Evolutionary conservation across 306 rosid genomes (phyloP), one percentile per base, ranked within the genome.

Genomic region (Lablab purpureus): DNA sequence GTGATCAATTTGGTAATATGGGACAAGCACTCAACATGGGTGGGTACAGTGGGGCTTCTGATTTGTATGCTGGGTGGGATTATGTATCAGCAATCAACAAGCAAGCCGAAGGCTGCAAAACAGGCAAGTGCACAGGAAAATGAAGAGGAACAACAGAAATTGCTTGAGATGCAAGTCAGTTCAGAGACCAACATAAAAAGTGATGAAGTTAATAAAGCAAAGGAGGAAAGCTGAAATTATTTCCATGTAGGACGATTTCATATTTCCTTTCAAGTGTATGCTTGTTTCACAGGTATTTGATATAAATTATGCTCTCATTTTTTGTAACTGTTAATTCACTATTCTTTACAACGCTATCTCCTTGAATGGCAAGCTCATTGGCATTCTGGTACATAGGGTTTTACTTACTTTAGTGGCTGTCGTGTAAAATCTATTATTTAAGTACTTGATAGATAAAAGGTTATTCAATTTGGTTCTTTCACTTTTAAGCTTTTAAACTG

Each of bases 11-110:
- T 90, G 55, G 81, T 92, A 4, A 52, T 92, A 59, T 92, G 96
- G 97, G 97, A 92, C 71, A 92, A 90, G 82, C 97, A 92, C 80
- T 89, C 97, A 0, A 90, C 97, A 1, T 80, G 89, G 85, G 87
- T 92, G 55, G 97, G 97, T 37, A 90, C 97, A 6, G 73, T 86
- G 30, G 97, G 97, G 36, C 96, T 92, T 54, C 67, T 92, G 84
- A 78, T 92, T 75, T 92, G 97, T 74, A 90, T 92, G 93, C 75
- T 85, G 0, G 97, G 97, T 60, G 95, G 97, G 59, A 43, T 92
- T 63, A 74, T 89, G 86, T 90, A 90, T 82, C 97, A 92, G 84
- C 93, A 87, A 75, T 89, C 97, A 19, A 82, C 97, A 58, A 89
- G 88, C 62, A 93, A 91, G 82, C 89, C 90, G 0, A 85, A 89